Percentiles rank a stretch among this genome's conserved stretches.
These are phyloP conservation scores for Claviceps sp. DNA, from an alignment of 2,329 filamentous ascomycete species.

Conservation along the genomic window DNA sequence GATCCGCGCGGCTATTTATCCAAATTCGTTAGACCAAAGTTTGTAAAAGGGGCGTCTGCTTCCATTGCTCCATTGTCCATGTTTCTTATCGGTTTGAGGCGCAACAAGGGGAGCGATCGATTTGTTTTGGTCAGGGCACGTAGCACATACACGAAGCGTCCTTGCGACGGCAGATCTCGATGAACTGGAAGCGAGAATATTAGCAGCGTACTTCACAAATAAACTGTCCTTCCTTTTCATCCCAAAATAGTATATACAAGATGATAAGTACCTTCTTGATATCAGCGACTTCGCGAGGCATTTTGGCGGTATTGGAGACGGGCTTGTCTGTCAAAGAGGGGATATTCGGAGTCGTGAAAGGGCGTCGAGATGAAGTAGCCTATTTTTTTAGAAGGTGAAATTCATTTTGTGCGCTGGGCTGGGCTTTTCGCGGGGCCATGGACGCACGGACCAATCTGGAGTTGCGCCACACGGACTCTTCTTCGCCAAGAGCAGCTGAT, in stretches of 20 bases:
- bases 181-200: conserved; percentile 53
- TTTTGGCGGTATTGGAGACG: conserved; percentile 50
- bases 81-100: background rate
- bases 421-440: conserved; percentile 7
- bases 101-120: background rate
- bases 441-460: conserved; percentile 10
- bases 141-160: conserved; percentile 89
- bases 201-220: background rate
- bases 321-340: conserved; percentile 8
- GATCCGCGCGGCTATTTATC: conserved; percentile 61
- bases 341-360: conserved; percentile 6
- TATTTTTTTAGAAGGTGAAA: background rate
- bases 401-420: conserved; percentile 8
- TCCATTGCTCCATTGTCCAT: too few species aligned
- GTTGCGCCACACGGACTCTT: background rate
- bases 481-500: too few species aligned
- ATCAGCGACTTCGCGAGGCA: conserved; percentile 96
- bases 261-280: conserved; percentile 61
- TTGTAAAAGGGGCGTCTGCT: too few species aligned
- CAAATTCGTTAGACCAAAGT: background rate
- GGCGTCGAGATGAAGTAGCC: background rate
- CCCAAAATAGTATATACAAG: background rate
- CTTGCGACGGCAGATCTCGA: conserved; percentile 99
- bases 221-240: background rate
- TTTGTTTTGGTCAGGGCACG: background rate